Conservation (phyloP, 768 basidiomycete genomes). For the Favolaschia claudopus region DNA sequence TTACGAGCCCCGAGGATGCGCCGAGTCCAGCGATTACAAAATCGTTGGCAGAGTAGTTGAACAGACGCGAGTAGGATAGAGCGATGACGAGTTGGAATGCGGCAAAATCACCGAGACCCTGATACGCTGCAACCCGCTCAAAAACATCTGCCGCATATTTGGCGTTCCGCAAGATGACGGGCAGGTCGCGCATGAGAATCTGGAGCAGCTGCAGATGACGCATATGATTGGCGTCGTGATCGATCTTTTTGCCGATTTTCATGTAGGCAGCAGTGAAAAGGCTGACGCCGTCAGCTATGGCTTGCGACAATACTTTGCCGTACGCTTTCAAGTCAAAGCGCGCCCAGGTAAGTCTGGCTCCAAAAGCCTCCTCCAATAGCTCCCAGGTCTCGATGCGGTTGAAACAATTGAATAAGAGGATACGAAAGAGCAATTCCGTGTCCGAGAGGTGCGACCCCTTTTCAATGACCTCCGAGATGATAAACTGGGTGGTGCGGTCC, state of each 20-base stretch:
- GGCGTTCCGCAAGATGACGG: slow-evolving; percentile 54
- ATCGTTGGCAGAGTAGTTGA: slow-evolving; percentile 72
- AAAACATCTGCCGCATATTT: slow-evolving; percentile 69
- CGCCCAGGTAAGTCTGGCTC: slow-evolving; percentile 64
- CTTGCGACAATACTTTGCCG: slow-evolving; percentile 54
- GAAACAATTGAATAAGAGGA: slow-evolving; percentile 75
- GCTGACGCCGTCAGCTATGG: slow-evolving; percentile 44
- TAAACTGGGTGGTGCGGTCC: slow-evolving; percentile 74
- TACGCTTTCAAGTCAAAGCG: slow-evolving; percentile 63
- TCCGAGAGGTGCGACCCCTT: slow-evolving; percentile 68
- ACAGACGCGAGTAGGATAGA: slow-evolving; percentile 61
- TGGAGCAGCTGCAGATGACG: slow-evolving; percentile 73
- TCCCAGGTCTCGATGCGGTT: slow-evolving; percentile 80
- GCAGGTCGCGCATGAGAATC: slow-evolving; percentile 65
- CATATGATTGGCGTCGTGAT: slow-evolving; percentile 51
- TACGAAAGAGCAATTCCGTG: slow-evolving; percentile 73
- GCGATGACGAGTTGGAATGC: slow-evolving; percentile 72
- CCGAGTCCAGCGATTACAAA: slow-evolving; percentile 78
- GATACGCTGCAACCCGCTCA: slow-evolving; percentile 64
- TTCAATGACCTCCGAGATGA: slow-evolving; percentile 73
- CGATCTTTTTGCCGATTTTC: slow-evolving; percentile 71
- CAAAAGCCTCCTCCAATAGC: slow-evolving; percentile 56
- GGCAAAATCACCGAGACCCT: slow-evolving; percentile 78
- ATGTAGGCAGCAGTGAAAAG: slow-evolving; percentile 79
- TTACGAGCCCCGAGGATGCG: slow-evolving; percentile 67